Base-by-base conservation (phyloP, 2,329 filamentous ascomycete species). In the Xylaria sp. region DNA sequence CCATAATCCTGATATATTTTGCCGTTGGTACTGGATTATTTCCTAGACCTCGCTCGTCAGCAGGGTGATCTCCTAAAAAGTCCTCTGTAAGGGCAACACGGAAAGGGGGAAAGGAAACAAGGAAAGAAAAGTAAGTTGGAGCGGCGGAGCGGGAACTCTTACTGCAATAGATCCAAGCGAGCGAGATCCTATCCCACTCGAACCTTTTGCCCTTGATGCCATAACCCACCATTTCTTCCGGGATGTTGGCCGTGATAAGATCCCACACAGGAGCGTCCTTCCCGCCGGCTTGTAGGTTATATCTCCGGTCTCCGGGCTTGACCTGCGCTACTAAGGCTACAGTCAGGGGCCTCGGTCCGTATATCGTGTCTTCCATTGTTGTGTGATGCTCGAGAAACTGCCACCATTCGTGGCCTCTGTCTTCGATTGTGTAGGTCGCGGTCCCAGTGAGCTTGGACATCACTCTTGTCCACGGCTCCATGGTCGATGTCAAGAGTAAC, bases 121-220 rank as follows among this genome's bases (percentile, higher is more conserved):
- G 5, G 28, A 26, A 17, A n/a, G 11, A 11, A 23, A 31, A 6
- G 33, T 10, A 10, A 33, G 33, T 4, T 9, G n/a, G 5, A 17
- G 40, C 7, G n/a, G 2, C 17, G 20, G 42, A 31, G 10, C 2
- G 36, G 9, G 6, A n/a, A 17, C 3, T 49, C 58, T 66, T 57
- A 23, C 63, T 38, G 17, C 40, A 66, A 33, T 60, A 66, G 23
- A 61, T 26, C 46, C 48, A 66, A 28, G 63, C 48, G 31, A 66
- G 59, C 2, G 40, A 49, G 17, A 49, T 20, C 13, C 49, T 56
- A 23, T 15, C 57, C 28, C 59, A 61, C 33, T 15, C 13, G 49
- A 66, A 66, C 17, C 23, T 40, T 2, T 23, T n/a, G 20, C n/a
- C 46, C 15, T 49, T 49, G 28, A 28, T 49, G 6, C 46, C 46